phyloP scores from a whole-genome alignment of 106 monocot species.

The Vanilla planifolia region DNA sequence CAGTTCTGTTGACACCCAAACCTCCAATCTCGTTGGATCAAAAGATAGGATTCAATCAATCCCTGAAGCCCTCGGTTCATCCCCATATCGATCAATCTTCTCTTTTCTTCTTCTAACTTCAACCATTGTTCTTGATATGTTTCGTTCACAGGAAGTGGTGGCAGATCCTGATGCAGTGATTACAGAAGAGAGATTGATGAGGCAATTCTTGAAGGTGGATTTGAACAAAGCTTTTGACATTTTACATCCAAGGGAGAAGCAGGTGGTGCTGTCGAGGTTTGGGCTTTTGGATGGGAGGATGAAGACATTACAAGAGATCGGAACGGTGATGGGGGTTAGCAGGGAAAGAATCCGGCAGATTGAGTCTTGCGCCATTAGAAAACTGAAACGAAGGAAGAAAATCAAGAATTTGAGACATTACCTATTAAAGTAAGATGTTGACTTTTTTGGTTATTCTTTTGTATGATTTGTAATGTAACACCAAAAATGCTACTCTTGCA shows the following conservation, averaged over 20 bases:
- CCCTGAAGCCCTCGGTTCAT: slow-evolving; percentile 71
- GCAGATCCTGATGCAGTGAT: slow-evolving; percentile 64
- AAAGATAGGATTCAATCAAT: slow-evolving; percentile 72
- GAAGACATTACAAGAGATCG: slow-evolving; percentile 88
- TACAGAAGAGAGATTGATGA: slow-evolving; percentile 54
- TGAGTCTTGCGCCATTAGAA: slow-evolving; percentile 77
- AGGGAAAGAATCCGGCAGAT: slow-evolving; percentile 89
- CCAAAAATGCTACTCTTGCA: no score
- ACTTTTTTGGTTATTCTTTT: no score
- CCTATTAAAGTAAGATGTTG: slow-evolving; percentile 10
- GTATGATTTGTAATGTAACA: no score
- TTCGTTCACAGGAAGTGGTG: slow-evolving; percentile 78
- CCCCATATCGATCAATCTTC: no score
- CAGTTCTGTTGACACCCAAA: slow-evolving; percentile 69
- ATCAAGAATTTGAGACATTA: slow-evolving; percentile 53
- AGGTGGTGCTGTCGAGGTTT: slow-evolving; percentile 67
- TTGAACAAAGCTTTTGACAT: slow-evolving; percentile 63
- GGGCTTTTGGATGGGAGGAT: slow-evolving; percentile 72
- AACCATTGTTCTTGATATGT: no score
- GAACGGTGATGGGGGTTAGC: slow-evolving; percentile 69
- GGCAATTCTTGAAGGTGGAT: slow-evolving; percentile 67
- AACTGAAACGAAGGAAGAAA: slow-evolving; percentile 74
- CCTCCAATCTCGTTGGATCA: slow-evolving; percentile 68
- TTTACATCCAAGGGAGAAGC: slow-evolving; percentile 67
- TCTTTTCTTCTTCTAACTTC: no score